phyloP scores from a whole-genome alignment of 345 rosid genomes.

The sweet orange (Citrus sinensis) region DVS_A1.0 CM039161.1:6554501-6555000 shows the following conservation, averaged over 20 bases:
- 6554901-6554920: no score
- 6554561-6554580: background rate
- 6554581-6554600: background rate
- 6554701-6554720: background rate
- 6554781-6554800: background rate
- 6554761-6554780: no score
- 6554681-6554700: constrained; percentile 21
- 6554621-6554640: constrained; percentile 14
- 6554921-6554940: no score
- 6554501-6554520: constrained; percentile 63
- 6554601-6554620: background rate
- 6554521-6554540: constrained; percentile 54
- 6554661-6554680: constrained; percentile 37
- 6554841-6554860: background rate
- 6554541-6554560: constrained; percentile 18
- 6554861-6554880: background rate
- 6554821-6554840: background rate
- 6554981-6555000: background rate
- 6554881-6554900: no score
- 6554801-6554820: no score
- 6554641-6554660: constrained; percentile 10
- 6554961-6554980: background rate
- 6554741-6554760: background rate
- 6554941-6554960: background rate
- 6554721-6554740: background rate